phyloP scores from a whole-genome alignment of 2,329 filamentous ascomycete species.

The Conoideocrella luteorostrata region DNA sequence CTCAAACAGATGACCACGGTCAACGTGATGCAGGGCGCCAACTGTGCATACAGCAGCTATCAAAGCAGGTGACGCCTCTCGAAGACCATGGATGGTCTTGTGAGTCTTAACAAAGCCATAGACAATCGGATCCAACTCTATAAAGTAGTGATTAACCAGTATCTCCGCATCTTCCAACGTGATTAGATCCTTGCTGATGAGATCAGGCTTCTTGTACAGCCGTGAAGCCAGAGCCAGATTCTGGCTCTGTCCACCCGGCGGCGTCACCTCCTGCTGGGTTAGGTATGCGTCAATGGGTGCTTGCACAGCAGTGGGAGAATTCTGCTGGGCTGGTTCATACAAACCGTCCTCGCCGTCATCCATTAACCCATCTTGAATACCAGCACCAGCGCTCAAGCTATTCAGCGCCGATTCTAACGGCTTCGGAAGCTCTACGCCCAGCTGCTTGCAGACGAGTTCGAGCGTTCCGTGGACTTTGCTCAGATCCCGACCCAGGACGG shows the following conservation, averaged over 20 bases:
- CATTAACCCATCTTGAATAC: neutral
- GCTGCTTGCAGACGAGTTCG: constrained; percentile 1
- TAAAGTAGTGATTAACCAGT: constrained; percentile 16
- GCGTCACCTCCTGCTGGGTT: neutral
- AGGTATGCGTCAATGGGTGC: constrained; percentile 5
- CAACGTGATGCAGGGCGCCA: constrained; percentile 14
- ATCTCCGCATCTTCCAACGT: constrained; percentile 14
- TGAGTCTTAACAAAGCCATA: constrained; percentile 16
- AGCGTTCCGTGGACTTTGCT: constrained; percentile 1
- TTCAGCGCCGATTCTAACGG: neutral
- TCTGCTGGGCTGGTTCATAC: neutral
- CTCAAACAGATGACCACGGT: constrained; percentile 10
- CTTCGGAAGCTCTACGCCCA: constrained; percentile 1
- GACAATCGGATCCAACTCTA: constrained; percentile 15
- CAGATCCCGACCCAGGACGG: constrained; percentile 4
- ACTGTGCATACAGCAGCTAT: constrained; percentile 16
- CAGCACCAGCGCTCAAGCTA: neutral
- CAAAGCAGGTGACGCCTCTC: constrained; percentile 16
- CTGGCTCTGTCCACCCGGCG: neutral
- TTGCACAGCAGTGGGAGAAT: neutral
- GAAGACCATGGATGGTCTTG: constrained; percentile 11
- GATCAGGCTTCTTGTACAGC: constrained; percentile 10
- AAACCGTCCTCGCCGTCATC: constrained; percentile 2
- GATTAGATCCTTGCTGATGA: constrained; percentile 15
- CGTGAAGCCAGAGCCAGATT: neutral